Base-by-base conservation (phyloP, 352 stramenopile genomes). In the Globisporangium sylvaticum region DNA sequence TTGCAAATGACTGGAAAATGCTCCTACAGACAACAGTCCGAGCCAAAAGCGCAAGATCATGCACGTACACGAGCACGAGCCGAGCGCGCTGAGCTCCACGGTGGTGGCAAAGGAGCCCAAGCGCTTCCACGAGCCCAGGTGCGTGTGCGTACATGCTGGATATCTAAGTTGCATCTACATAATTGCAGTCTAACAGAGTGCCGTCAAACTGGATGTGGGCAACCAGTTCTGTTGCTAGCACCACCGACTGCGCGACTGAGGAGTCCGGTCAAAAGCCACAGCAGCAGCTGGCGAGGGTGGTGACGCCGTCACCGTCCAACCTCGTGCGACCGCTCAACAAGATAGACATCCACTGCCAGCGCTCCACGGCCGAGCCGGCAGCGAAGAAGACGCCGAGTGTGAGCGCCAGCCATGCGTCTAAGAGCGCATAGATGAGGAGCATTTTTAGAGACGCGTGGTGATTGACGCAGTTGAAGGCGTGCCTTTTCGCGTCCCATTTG, bases 1-100 rank as follows among this genome's bases (percentile, higher is more conserved):
- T 68, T 84, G 44, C 18, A 10, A 48, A 48, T 48, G 39, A 48
- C 39, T 48, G 14, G 5, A 8, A 48, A n/a, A 48, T 22, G 15
- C 15, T 31, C 18, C 18, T 6, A 24, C 75, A 58, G 84, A 74
- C 65, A 57, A 63, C 42, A 91, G 84, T 68, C 82, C 84, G 10
- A 91, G 76, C 31, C 82, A 89, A 57, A 91, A 92, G 69, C 81
- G 84, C 64, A 91, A 91, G 67, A 83, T 90, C 67, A 68, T 80
- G 18, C 69, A 78, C 14, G 58, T 87, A 25, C 76, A 79, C 48
- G 70, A 81, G 12, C 65, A 68, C 4, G 80, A 89, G 31, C 58
- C 71, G 20, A 74, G 70, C 1, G 68, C 67, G 25, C 65, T 88
- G 48, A 77, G 68, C 8, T 71, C 69, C 1, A 65, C 64, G 42